Percentiles rank a stretch among this genome's conserved stretches.
phyloP scores from a whole-genome alignment of 257 asterid species.

The Lavandula angustifolia region DNA sequence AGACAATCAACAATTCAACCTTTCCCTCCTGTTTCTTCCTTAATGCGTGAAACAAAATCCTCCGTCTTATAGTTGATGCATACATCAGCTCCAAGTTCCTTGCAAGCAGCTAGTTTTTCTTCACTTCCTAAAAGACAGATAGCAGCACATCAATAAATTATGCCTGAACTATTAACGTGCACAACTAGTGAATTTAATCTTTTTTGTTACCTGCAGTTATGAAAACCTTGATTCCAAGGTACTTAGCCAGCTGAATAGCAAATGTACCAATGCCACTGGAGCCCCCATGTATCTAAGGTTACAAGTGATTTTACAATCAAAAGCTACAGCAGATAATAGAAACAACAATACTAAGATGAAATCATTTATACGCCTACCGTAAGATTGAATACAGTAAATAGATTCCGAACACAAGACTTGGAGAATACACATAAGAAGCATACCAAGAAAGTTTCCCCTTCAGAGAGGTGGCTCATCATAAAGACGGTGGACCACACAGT shows the following conservation, averaged over 20 bases:
- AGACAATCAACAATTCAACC: constrained; percentile 39
- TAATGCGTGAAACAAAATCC: constrained; percentile 85
- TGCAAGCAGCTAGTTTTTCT: constrained; percentile 89
- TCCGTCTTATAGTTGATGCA: constrained; percentile 92
- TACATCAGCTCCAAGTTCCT: constrained; percentile 91
- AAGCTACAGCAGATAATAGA: background rate
- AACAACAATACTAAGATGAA: constrained; percentile 1
- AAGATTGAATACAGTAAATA: background rate
- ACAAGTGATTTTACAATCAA: constrained; percentile 13
- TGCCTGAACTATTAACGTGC: constrained; percentile 5
- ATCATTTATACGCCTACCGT: background rate
- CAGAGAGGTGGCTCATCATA: constrained; percentile 76
- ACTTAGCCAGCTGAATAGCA: constrained; percentile 90
- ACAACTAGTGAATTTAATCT: constrained; percentile 11
- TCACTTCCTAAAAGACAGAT: constrained; percentile 63
- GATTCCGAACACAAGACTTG: background rate
- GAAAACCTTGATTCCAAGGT: constrained; percentile 70
- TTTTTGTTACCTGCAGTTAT: constrained; percentile 80
- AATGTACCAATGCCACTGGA: constrained; percentile 98
- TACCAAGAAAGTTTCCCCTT: constrained; percentile 90
- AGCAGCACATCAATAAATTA: background rate
- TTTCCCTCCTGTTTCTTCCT: constrained; percentile 93
- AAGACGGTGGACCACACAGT: constrained; percentile 96
- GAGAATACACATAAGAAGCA: background rate
- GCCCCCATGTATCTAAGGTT: constrained; percentile 90